phyloP scores from a whole-genome alignment of 306 rosid species.

The Oxytropis ochrocephala region DNA sequence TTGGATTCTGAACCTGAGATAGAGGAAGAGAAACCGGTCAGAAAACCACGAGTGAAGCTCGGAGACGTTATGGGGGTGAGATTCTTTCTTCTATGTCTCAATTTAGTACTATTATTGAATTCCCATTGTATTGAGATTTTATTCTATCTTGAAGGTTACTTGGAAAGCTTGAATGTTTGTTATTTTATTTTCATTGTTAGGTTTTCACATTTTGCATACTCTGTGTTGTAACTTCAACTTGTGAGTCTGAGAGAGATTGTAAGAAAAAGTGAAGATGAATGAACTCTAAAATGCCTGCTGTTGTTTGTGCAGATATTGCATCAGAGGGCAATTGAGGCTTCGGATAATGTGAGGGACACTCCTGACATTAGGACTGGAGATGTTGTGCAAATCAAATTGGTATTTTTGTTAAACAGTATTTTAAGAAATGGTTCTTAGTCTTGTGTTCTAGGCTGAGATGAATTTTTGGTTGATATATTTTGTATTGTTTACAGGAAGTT shows the following conservation, averaged over 20 bases:
- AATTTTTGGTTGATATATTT: slow-evolving; percentile 12
- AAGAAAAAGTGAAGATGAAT: neutral
- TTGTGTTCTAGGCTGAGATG: neutral
- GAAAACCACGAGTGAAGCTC: slow-evolving; percentile 76
- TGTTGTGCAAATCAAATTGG: slow-evolving; percentile 85
- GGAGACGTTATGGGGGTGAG: slow-evolving; percentile 99
- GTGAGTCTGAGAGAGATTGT: neutral
- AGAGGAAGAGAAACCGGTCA: slow-evolving; percentile 41
- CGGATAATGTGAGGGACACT: slow-evolving; percentile 62
- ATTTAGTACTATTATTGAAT: neutral
- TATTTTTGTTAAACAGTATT: slow-evolving; percentile 16
- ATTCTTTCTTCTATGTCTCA: neutral
- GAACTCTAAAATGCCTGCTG: neutral
- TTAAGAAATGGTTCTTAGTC: neutral
- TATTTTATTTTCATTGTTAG: neutral
- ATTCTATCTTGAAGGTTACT: neutral
- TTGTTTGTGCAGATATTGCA: slow-evolving; percentile 61
- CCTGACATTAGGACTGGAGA: slow-evolving; percentile 89
- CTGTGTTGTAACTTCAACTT: neutral
- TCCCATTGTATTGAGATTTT: neutral
- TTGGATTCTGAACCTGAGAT: slow-evolving; percentile 31
- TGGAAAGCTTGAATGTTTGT: neutral
- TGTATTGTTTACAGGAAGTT: slow-evolving; percentile 62
- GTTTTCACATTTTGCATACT: neutral
- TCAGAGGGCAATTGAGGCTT: slow-evolving; percentile 74